Base-by-base conservation (phyloP, 345 rosid species). In the Syzygium grande region DNA sequence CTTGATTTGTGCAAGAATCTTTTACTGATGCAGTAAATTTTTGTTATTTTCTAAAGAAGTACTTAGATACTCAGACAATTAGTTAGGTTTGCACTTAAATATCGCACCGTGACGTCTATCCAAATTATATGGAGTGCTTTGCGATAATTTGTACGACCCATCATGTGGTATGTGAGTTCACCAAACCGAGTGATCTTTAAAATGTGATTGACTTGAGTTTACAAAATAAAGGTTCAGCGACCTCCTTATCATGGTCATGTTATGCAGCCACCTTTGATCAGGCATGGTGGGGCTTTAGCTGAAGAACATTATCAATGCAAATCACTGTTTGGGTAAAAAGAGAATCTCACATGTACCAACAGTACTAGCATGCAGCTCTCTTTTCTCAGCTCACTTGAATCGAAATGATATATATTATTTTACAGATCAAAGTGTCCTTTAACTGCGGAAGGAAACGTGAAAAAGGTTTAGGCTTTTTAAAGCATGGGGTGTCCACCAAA, bases 401-500 rank as follows among this genome's bases (percentile, higher is more conserved):
- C 25, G 80, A 68, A 68, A 34, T 4, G 13, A 68, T 21, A 30
- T 9, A 68, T 21, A 30, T 9, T 34, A 17, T 68, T 19, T 68
- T 68, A 68, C 46, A 19, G 80, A 34, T 34, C 25, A 4, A 17
- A 68, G 80, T 34, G 79, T 34, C 17, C 79, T 68, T 68, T 34
- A 68, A 68, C 79, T 34, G 46, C 34, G 46, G 23, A 68, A 17
- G 80, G 2, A 68, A 41, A 68, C 80, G 13, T 51, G 51, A 34
- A 56, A 84, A 87, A 51, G 58, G 86, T 84, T 73, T 77, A 79
- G 34, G 80, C 80, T 68, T 34, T 68, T 34, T 30, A 85, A 85
- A 85, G 80, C 86, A 59, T 88, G 89, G 34, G 89, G 65, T 65
- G n/a, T 84, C 91, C 86, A 90, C 90, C 80, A 4, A 86, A 54